Evolutionary conservation across 1,284 basidiomycete genomes (phyloP), one percentile per base, ranked within the genome.

Genomic region (Sanghuangporus sanghuang): DNA sequence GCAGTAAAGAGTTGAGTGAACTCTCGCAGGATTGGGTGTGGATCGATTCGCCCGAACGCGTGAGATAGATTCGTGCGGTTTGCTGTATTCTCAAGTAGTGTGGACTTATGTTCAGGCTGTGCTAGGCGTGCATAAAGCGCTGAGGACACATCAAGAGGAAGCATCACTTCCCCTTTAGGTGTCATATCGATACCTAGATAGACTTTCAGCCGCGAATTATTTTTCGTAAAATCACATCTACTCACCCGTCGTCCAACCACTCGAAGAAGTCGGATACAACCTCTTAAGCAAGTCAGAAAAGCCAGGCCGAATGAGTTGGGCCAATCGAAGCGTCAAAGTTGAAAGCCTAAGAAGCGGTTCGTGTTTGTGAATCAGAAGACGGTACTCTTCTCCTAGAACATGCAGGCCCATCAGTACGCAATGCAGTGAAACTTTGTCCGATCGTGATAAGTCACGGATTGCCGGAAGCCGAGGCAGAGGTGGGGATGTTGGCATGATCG

Each of bases 231-330:
- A 23, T 12, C 7, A 75, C 81, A 64, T 69, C 85, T 86, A 71
- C 61, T 77, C 73, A 40, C 80, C 75, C 7, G 79, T 75, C 2
- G 83, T 82, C 90, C 90, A 92, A 21, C 74, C 71, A 36, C 77
- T 73, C 67, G 81, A 74, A 21, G 81, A 79, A 53, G 81, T 79
- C 0, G 92, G 91, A 69, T 85, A 84, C 35, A 93, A 75, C 6
- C 92, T 81, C 67, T 87, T 87, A 90, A 92, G 93, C 71, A 94
- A 95, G 73, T 96, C 94, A 1, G 85, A 82, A 92, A 94, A 97
- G 70, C 93, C 91, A 0, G 83, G 82, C 32, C 89, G 81, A 5
- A 91, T 82, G 12, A 85, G 74, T 7, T 79, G 70, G 2, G 90
- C 89, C n/a, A 96, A 74, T 1, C 80, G 78, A 63, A 86, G 84